These are phyloP conservation scores for Lippia alba DNA, from an alignment of 305 asterid species.

Conservation along the genomic window DNA sequence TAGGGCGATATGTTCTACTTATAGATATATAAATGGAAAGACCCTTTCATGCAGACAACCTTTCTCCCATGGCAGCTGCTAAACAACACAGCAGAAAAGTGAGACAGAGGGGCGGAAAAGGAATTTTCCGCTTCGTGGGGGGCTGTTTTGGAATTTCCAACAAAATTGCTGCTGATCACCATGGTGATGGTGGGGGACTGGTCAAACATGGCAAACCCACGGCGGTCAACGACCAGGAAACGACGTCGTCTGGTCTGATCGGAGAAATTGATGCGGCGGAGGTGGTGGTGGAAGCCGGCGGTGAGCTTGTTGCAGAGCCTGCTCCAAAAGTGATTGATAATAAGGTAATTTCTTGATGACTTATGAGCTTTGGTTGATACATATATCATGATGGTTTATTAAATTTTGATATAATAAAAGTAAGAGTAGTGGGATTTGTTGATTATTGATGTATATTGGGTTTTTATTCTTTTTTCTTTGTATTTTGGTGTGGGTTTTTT, in stretches of 20 bases:
- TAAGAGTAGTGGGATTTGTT: no score
- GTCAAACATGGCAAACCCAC: background rate
- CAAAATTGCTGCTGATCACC: constrained; percentile 30
- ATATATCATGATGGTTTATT: no score
- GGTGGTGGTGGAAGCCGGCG: background rate
- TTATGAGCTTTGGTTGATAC: no score
- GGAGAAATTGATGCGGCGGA: constrained; percentile 26
- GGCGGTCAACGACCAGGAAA: constrained; percentile 7
- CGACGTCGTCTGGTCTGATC: constrained; percentile 7
- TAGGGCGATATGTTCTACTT: constrained; percentile 11
- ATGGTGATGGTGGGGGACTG: background rate
- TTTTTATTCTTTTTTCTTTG: no score
- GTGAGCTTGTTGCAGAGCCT: background rate
- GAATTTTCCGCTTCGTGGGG: constrained; percentile 33
- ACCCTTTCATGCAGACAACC: background rate
- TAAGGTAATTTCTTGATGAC: constrained; percentile 21
- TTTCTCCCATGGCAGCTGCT: constrained; percentile 36
- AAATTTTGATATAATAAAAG: no score
- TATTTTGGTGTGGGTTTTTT: no score
- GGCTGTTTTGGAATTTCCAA: constrained; percentile 42
- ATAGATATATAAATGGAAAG: background rate
- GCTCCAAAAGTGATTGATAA: constrained; percentile 1
- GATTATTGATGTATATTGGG: no score
- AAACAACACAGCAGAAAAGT: constrained; percentile 8
- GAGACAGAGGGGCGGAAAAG: background rate